A percentile compares a stretch with the other conserved stretches of the same genome.
phyloP scores from a whole-genome alignment of 2,329 filamentous ascomycete species.

The Ophiocordyceps sinensis region DNA sequence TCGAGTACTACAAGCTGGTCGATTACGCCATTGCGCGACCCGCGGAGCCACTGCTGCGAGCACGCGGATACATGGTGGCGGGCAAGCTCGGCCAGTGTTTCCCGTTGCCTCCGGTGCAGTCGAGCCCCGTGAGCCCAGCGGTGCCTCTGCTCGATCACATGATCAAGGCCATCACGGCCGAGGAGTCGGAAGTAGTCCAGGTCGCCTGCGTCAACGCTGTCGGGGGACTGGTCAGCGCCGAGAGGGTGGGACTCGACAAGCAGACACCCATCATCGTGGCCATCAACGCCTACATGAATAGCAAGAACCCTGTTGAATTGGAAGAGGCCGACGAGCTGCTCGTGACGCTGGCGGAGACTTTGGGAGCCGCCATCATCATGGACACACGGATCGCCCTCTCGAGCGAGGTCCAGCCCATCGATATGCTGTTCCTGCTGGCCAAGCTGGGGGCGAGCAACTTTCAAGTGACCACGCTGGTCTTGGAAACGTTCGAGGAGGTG shows the following conservation, averaged over 20 bases:
- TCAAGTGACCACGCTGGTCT: constrained; percentile 76
- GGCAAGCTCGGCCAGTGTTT: constrained; percentile 62
- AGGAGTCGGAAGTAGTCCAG: constrained; percentile 77
- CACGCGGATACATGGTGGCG: constrained; percentile 75
- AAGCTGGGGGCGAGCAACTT: constrained; percentile 83
- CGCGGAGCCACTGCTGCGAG: constrained; percentile 64
- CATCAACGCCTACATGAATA: constrained; percentile 59
- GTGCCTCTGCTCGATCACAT: constrained; percentile 51
- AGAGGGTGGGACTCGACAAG: constrained; percentile 33
- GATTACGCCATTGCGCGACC: constrained; percentile 57
- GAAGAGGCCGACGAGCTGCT: constrained; percentile 85
- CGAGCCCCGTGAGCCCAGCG: not conserved
- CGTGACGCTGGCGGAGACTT: constrained; percentile 74
- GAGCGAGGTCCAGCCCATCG: constrained; percentile 57
- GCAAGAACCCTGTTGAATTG: constrained; percentile 69
- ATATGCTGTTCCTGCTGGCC: constrained; percentile 76
- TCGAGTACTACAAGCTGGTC: constrained; percentile 67
- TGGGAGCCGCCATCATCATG: constrained; percentile 69
- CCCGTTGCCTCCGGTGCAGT: constrained; percentile 36
- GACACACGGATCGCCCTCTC: constrained; percentile 63
- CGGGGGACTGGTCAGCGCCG: constrained; percentile 47
- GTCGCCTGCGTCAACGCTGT: constrained; percentile 82
- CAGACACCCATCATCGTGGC: constrained; percentile 50
- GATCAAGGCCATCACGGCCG: constrained; percentile 59
- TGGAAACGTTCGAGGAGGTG: constrained; percentile 83